Conservation (phyloP, 2,329 filamentous ascomycete species). For the Elsinoe australis region DNA sequence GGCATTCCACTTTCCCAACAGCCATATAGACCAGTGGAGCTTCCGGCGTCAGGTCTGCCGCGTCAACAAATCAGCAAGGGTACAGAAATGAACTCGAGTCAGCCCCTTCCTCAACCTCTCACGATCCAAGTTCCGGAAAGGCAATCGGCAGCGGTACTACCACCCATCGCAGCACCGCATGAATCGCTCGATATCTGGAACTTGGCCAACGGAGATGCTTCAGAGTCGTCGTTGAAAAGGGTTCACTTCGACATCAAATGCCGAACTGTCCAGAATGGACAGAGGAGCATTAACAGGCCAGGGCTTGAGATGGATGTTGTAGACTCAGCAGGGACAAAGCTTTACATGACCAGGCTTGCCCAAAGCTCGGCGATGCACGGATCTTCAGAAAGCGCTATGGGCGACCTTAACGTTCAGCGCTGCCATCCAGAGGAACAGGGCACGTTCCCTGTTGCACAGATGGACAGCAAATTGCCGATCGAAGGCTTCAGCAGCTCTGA, state of each 20-base stretch:
- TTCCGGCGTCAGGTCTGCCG: neutral
- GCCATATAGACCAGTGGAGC: slow-evolving; percentile 47
- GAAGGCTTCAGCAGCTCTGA: slow-evolving; percentile 30
- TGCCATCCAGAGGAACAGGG: slow-evolving; percentile 18
- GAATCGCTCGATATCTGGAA: slow-evolving; percentile 14
- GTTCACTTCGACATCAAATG: slow-evolving; percentile 12
- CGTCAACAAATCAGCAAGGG: slow-evolving; percentile 11
- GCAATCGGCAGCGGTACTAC: slow-evolving; percentile 14
- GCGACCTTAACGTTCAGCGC: slow-evolving; percentile 16
- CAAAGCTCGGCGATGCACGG: slow-evolving; percentile 12
- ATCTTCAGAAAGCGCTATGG: neutral
- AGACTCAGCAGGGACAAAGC: neutral
- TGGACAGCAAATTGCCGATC: slow-evolving; percentile 19
- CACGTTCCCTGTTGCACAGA: slow-evolving; percentile 18
- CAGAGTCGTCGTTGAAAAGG: neutral
- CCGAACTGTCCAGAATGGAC: slow-evolving; percentile 3
- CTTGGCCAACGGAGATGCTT: slow-evolving; percentile 16
- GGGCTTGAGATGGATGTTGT: slow-evolving; percentile 1
- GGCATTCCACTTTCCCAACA: slow-evolving; percentile 59
- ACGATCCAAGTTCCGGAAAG: slow-evolving; percentile 17
- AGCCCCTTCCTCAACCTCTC: slow-evolving; percentile 5
- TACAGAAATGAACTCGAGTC: neutral
- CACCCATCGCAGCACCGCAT: neutral
- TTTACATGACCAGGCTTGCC: slow-evolving; percentile 10
- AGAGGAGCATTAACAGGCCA: slow-evolving; percentile 12